Conservation (phyloP, 1,284 basidiomycete species). For the Microbotryum lychnidis-dioicae region DNA sequence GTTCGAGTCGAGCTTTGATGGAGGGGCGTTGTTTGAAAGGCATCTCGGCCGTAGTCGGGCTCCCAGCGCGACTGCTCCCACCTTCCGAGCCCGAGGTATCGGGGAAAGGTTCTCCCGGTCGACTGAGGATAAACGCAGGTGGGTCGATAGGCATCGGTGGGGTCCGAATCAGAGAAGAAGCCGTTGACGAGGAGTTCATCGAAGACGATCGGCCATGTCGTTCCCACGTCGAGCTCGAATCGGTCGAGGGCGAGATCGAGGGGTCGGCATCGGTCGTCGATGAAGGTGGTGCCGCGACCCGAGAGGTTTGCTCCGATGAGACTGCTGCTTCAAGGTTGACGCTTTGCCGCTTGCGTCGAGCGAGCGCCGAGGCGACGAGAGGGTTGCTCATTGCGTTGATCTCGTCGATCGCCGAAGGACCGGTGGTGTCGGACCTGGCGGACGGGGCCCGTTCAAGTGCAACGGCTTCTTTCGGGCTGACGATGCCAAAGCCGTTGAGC, state of each 20-base stretch:
- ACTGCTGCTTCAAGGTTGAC: neutral
- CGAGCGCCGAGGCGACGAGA: slow-evolving; percentile 22
- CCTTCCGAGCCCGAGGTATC: slow-evolving; percentile 14
- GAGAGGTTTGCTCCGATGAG: slow-evolving; percentile 7
- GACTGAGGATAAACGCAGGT: slow-evolving; percentile 23
- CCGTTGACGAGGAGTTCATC: neutral
- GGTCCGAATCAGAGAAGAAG: neutral
- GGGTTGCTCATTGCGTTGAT: slow-evolving; percentile 12
- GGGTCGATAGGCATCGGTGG: slow-evolving; percentile 1
- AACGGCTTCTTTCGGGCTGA: no score
- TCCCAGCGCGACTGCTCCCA: no score
- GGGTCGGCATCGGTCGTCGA: neutral
- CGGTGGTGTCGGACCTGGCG: no score
- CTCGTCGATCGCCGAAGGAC: no score
- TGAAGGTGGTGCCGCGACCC: neutral
- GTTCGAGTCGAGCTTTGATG: no score
- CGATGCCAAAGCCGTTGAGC: no score
- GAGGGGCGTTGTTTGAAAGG: no score
- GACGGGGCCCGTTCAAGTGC: no score
- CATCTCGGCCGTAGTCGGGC: no score
- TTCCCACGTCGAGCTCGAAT: neutral
- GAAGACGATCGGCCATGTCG: neutral
- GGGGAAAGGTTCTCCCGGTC: slow-evolving; percentile 27
- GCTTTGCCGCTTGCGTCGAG: slow-evolving; percentile 12
- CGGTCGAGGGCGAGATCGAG: neutral